Evolutionary conservation across 2,329 filamentous ascomycete species (phyloP), one percentile per base, ranked within the genome.

Genomic region (Xylariaceae sp.): DNA sequence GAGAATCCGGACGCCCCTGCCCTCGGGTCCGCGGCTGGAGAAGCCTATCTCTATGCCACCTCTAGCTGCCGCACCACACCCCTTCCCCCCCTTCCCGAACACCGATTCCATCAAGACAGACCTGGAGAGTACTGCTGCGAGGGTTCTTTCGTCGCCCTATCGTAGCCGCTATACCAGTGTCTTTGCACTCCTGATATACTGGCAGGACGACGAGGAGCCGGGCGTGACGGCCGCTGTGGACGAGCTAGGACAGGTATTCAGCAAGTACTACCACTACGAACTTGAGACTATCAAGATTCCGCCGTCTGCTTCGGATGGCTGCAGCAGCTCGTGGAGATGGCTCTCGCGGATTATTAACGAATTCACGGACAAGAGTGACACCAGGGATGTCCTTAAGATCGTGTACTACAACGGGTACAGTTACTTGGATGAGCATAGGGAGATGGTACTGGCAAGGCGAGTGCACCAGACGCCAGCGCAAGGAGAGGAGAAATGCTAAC

Each of bases 371-470:
- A 76, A 79, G 21, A 74, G 75, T 40, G 81, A 85, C 59, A 76
- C 79, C 49, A 78, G 82, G 41, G 82, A 85, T 62, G 77, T 81
- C 19, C 67, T 86, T 53, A 85, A 85, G 64, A 79, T 86, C 52
- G 77, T 86, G 45, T 85, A 83, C 66, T 86, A 86, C 63, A 79
- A 76, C 14, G 83, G 83, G 6, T 75, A 81, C 53, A 83, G 78
- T 41, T 82, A 79, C 61, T 71, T 85, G 21, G 80, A 85, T 60
- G 75, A 74, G 6, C 79, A 84, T 52, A 74, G 81, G 44, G 80
- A 85, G 60, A 84, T 85, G 80, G 75, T 84, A 29, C 72, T 86
- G 41, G 76, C 82, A 43, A 85, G 82, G 83, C 84, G 69, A 56
- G 73, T 62, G 40, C 32, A 26, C 40, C 26, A 48, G 46, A 43